Conservation (phyloP, 2,329 filamentous ascomycete species). For the Pseudocercospora ulei region DNA sequence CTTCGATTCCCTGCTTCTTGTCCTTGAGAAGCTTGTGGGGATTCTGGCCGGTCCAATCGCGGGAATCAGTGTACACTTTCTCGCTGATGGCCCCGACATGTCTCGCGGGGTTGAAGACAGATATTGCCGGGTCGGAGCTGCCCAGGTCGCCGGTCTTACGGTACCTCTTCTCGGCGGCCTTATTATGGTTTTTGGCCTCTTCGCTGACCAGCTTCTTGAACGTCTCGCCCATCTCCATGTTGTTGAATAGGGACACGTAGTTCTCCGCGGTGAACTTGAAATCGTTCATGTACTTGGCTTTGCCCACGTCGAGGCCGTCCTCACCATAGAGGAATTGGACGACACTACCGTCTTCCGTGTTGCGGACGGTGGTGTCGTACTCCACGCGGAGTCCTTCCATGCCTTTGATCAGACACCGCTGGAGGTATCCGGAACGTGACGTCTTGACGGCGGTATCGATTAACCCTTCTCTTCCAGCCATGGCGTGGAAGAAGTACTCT, state of each 20-base stretch:
- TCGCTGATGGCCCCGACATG: conserved; percentile 83
- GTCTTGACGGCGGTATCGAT: conserved; percentile 99
- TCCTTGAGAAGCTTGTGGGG: conserved; percentile 44
- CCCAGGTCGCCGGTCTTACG: conserved; percentile 60
- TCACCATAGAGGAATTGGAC: conserved; percentile 96
- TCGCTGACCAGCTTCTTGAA: conserved; percentile 53
- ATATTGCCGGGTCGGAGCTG: conserved; percentile 64
- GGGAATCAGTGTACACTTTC: conserved; percentile 63
- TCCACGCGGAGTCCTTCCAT: conserved; percentile 90
- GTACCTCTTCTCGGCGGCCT: conserved; percentile 65
- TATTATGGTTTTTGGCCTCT: conserved; percentile 53
- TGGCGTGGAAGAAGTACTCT: conserved; percentile 98
- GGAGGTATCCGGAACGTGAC: conserved; percentile 88
- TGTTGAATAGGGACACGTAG: conserved; percentile 65
- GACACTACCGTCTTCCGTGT: conserved; percentile 74
- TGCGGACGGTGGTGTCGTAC: conserved; percentile 88
- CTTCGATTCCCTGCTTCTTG: conserved; percentile 47
- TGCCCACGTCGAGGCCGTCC: conserved; percentile 87
- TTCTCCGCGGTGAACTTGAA: conserved; percentile 88
- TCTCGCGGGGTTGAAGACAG: conserved; percentile 63
- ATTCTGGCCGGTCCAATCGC: conserved; percentile 69
- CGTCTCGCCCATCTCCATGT: conserved; percentile 55
- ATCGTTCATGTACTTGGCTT: conserved; percentile 81
- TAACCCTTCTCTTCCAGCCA: conserved; percentile 95
- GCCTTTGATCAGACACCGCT: conserved; percentile 94